A percentile compares a stretch with the other conserved stretches of the same genome.
Evolutionary conservation across 257 asterid species (phyloP).

Genomic region (Solanum sparsipilum): DNA sequence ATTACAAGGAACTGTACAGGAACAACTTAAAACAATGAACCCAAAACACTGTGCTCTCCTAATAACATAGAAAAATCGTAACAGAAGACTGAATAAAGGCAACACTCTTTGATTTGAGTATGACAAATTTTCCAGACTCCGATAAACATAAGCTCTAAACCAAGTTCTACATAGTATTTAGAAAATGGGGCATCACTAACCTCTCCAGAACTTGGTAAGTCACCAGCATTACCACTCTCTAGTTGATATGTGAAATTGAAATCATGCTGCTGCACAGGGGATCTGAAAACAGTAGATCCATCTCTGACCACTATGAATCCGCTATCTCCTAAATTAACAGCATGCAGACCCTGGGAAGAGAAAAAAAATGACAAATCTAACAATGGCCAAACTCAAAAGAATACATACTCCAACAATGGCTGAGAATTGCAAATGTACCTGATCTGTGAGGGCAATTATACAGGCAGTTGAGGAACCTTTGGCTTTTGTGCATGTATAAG

Average conservation of each 20-base stretch:
- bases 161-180: background rate
- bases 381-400: background rate
- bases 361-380: background rate
- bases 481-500: constrained; percentile 61
- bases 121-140: background rate
- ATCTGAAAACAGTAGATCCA: constrained; percentile 75
- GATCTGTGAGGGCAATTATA: constrained; percentile 75
- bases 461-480: constrained; percentile 96
- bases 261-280: constrained; percentile 96
- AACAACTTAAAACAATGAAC: background rate
- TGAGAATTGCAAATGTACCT: constrained; percentile 31
- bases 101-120: background rate
- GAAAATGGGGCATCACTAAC: constrained; percentile 13
- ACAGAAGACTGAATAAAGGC: background rate
- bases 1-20: background rate
- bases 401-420: background rate
- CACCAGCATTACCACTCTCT: constrained; percentile 72
- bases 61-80: background rate
- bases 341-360: constrained; percentile 64
- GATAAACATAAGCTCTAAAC: background rate
- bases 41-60: background rate
- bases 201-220: constrained; percentile 96
- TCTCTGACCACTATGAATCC: constrained; percentile 94
- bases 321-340: constrained; percentile 88
- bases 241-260: constrained; percentile 87